Evolutionary conservation across 352 stramenopile genomes (phyloP), one percentile per base, ranked within the genome.

Genomic region (Phytophthora macrochlamydospora): DNA sequence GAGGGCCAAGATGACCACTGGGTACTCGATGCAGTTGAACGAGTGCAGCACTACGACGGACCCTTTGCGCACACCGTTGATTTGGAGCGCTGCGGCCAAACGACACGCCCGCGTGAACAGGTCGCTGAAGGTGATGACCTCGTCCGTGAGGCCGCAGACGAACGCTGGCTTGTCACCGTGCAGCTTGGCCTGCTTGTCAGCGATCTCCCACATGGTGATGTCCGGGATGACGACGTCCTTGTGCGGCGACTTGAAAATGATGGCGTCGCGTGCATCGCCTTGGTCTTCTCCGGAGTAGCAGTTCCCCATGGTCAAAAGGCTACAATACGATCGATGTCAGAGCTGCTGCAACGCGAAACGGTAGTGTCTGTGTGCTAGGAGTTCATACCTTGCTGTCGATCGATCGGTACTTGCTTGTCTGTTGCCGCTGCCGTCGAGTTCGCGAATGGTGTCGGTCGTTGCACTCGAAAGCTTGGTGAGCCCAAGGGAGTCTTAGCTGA

Each of bases 11-110:
- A 83, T 77, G 13, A 84, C 58, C 18, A 85, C 44, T 1, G 76
- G 67, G 29, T 78, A 89, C 51, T 89, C 76, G n/a, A 87, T 54
- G 51, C 73, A 85, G 67, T 89, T 89, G 61, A 81, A 65, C 44
- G 71, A 78, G 55, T 82, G 75, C 14, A 86, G 58, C n/a, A 87
- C 35, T 14, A 87, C 69, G 3, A 79, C 69, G 56, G 76, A 66
- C 9, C 79, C 79, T 40, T 71, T 68, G 14, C 49, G 51, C 31
- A 87, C 62, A 35, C 78, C 78, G 44, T 81, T 61, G 3, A 52
- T 65, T 8, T 55, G 30, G 6, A 87, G 63, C 13, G 57, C 71
- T 2, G 68, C 71, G 12, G 69, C 68, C 18, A 87, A 57, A 12
- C 55, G 52, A 31, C 60, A 51, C 9, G 67, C 62, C 11, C 67